These are phyloP conservation scores for Corynascus novoguineensis DNA, from an alignment of 495 filamentous ascomycete species.

Conservation along the genomic window DNA sequence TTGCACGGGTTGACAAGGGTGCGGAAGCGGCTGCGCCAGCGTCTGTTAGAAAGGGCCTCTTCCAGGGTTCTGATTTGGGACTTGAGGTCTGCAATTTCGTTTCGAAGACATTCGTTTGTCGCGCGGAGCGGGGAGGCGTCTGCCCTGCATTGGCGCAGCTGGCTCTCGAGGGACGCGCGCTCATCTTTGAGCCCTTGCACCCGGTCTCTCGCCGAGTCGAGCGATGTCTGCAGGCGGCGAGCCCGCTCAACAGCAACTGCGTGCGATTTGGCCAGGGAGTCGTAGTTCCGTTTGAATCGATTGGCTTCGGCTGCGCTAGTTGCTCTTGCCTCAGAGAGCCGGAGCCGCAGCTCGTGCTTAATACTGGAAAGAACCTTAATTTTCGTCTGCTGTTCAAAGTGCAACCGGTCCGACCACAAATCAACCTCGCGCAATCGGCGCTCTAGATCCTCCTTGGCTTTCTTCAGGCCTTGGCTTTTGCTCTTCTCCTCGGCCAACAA, in stretches of 20 bases:
- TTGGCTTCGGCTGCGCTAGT: not conserved
- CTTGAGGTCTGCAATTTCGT: not conserved
- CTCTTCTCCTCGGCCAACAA: not conserved
- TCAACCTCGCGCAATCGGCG: not conserved
- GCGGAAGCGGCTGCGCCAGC: conserved; percentile 2
- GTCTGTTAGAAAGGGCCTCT: not conserved
- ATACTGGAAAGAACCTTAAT: not conserved
- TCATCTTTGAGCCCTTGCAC: not conserved
- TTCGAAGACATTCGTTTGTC: not conserved
- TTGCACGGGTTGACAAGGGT: not conserved
- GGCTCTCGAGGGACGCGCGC: not conserved
- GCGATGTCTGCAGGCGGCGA: not conserved
- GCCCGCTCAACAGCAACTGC: not conserved
- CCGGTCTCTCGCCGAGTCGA: not conserved
- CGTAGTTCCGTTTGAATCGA: not conserved
- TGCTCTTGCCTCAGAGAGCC: not conserved
- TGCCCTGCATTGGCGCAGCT: not conserved
- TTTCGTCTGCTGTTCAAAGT: not conserved
- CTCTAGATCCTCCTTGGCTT: not conserved
- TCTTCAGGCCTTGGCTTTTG: not conserved
- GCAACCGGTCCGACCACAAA: not conserved
- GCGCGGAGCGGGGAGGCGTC: not conserved
- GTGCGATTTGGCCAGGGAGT: not conserved
- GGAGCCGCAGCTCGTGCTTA: not conserved
- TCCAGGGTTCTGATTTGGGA: not conserved